Evolutionary conservation across 176 grass and related monocot genomes (phyloP), one percentile per base, ranked within the genome.

Genomic region (Aechmea fasciata): DNA sequence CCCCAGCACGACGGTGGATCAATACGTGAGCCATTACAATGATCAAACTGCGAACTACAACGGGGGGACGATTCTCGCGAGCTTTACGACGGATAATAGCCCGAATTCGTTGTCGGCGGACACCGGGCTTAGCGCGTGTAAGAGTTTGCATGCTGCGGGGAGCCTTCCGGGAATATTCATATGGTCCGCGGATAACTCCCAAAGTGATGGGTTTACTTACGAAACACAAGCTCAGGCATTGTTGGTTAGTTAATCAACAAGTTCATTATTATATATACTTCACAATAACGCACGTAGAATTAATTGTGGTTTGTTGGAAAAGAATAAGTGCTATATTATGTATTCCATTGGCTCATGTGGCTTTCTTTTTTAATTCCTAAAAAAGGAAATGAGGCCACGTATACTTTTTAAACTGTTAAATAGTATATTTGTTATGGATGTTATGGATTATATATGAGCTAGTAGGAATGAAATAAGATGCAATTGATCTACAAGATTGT

Each of bases 161-260:
- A 88, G 74, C 73, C 85, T 92, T 10, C 69, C 53, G 0, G 85
- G 89, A 8, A 22, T 92, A 10, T 92, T 92, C 74, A 71, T 85
- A 63, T 92, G 79, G 76, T 85, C 79, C 0, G 89, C 85, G 1
- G 89, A 92, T 47, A 69, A 67, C 50, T 91, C 88, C 28, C 26
- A 70, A n/a, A 26, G 68, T 51, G 50, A 79, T 0, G 1, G 11
- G 0, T 91, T 91, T 2, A 50, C 48, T 6, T 91, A 82, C 69
- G 88, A 87, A 64, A 63, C 18, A 5, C 13, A 8, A 33, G 84
- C 48, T 2, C 84, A 87, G 78, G 8, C 63, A 5, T 47, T 91
- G 68, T 50, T 84, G n/a, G 78, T 81, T 64, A 82, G 82, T 49
- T 15, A 33, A 10, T 20, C 7, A 13, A 2, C 1, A 41, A 41